Conservation (phyloP, 768 basidiomycete genomes). For the Pisolithus marmoratus region DNA sequence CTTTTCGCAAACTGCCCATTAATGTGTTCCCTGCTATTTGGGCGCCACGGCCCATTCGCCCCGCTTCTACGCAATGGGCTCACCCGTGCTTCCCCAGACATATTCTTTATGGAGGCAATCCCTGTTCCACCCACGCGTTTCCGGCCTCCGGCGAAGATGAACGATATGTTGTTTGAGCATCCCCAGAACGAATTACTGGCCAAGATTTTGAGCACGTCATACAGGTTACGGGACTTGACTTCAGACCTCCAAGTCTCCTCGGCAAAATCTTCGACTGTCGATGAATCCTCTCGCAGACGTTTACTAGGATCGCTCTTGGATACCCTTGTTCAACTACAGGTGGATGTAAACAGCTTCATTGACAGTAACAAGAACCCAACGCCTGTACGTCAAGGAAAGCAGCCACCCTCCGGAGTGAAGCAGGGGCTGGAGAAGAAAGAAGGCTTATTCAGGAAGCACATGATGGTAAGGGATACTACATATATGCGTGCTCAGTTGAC, state of each 20-base stretch:
- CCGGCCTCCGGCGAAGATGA: conserved; percentile 89
- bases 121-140: conserved; percentile 93
- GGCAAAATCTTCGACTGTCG: conserved; percentile 48
- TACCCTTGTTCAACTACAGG: conserved; percentile 81
- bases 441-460: conserved; percentile 94
- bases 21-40: conserved; percentile 86
- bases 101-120: conserved; percentile 95
- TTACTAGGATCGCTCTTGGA: conserved; percentile 71
- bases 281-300: conserved; percentile 46
- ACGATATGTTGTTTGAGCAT: conserved; percentile 91
- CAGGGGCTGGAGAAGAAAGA: conserved; percentile 98
- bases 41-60: conserved; percentile 85
- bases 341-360: conserved; percentile 95
- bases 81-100: conserved; percentile 76
- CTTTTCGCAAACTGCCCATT: conserved; percentile 78
- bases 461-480: conserved; percentile 72
- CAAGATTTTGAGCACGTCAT: conserved; percentile 74
- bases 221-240: conserved; percentile 74
- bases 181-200: conserved; percentile 89
- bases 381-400: conserved; percentile 77
- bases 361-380: conserved; percentile 94
- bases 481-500: not conserved
- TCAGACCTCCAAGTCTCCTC: conserved; percentile 55
- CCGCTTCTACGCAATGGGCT: conserved; percentile 53
- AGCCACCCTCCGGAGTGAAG: conserved; percentile 91